These are phyloP conservation scores for Melaleuca quinquenervia DNA, from an alignment of 345 rosid genomes.

Conservation along the genomic window DNA sequence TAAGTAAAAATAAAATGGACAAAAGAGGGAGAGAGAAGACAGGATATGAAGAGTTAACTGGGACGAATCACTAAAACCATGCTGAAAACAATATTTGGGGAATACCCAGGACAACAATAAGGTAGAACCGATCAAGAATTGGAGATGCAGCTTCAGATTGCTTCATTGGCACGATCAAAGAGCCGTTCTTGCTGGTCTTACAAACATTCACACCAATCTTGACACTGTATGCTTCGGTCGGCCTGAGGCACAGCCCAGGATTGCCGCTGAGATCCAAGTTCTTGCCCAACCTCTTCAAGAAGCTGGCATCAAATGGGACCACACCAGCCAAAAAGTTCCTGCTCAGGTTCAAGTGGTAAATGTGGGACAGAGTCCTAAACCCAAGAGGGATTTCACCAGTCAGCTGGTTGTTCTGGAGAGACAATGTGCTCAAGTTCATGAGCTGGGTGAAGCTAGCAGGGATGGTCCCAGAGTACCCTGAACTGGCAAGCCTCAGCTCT, in stretches of 20 bases:
- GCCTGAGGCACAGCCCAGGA: conserved; percentile 66
- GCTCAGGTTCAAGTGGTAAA: conserved; percentile 73
- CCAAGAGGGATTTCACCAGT: conserved; percentile 57
- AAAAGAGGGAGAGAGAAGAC: neutral
- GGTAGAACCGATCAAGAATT: neutral
- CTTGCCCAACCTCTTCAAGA: conserved; percentile 49
- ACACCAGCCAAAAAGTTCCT: conserved; percentile 55
- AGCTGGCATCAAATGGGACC: conserved; percentile 64
- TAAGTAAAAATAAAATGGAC: neutral
- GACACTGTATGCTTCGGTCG: conserved; percentile 41
- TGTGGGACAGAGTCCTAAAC: conserved; percentile 37
- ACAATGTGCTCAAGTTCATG: conserved; percentile 59
- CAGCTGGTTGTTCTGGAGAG: conserved; percentile 68
- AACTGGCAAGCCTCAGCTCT: conserved; percentile 72
- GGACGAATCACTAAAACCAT: neutral
- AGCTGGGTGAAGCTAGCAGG: conserved; percentile 47
- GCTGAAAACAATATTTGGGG: conserved; percentile 13
- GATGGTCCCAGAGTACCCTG: conserved; percentile 57
- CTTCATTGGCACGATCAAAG: conserved; percentile 19
- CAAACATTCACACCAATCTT: conserved; percentile 59
- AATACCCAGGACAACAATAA: conserved; percentile 8
- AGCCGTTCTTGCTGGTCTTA: conserved; percentile 30
- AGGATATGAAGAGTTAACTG: neutral
- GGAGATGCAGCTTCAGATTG: conserved; percentile 28
- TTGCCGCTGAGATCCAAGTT: conserved; percentile 82